phyloP scores from a whole-genome alignment of 768 basidiomycete genomes.

The Rhodocollybia butyracea region DNA sequence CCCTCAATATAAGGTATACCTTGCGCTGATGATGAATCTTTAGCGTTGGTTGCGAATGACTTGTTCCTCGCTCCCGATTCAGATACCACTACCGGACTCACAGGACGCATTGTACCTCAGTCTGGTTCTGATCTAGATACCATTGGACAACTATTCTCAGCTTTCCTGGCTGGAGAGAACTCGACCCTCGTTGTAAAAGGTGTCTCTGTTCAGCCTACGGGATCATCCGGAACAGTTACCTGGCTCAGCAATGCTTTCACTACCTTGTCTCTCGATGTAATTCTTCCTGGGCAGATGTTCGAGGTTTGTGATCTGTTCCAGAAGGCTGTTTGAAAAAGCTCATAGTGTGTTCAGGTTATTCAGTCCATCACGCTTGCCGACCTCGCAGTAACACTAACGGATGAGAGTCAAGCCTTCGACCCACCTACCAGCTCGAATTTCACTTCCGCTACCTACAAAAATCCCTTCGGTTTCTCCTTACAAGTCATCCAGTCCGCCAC shows the following conservation, averaged over 20 bases:
- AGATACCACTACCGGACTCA: conserved; percentile 47
- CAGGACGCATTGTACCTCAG: conserved; percentile 64
- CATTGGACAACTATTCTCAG: conserved; percentile 63
- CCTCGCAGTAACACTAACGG: conserved; percentile 49
- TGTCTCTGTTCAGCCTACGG: conserved; percentile 56
- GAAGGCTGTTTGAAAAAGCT: conserved; percentile 1
- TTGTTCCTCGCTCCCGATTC: conserved; percentile 50
- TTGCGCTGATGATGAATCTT: conserved; percentile 3
- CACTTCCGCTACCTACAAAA: conserved; percentile 59
- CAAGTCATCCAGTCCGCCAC: conserved; percentile 58
- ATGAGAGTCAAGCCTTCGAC: conserved; percentile 51
- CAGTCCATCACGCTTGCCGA: conserved; percentile 60
- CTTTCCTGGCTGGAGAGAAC: conserved; percentile 61
- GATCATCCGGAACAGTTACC: conserved; percentile 44
- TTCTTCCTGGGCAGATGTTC: conserved; percentile 58
- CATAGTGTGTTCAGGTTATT: conserved; percentile 42
- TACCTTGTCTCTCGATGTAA: conserved; percentile 58
- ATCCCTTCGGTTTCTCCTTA: conserved; percentile 74
- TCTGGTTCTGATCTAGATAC: conserved; percentile 48
- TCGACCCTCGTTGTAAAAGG: conserved; percentile 59
- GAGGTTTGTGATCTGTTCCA: no score
- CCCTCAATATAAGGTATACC: neutral
- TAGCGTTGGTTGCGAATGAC: conserved; percentile 50
- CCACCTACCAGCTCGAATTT: conserved; percentile 56
- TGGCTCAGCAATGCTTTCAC: conserved; percentile 75